phyloP scores from a whole-genome alignment of 1,139 yeast species.

The Candida freyschussii region DNA sequence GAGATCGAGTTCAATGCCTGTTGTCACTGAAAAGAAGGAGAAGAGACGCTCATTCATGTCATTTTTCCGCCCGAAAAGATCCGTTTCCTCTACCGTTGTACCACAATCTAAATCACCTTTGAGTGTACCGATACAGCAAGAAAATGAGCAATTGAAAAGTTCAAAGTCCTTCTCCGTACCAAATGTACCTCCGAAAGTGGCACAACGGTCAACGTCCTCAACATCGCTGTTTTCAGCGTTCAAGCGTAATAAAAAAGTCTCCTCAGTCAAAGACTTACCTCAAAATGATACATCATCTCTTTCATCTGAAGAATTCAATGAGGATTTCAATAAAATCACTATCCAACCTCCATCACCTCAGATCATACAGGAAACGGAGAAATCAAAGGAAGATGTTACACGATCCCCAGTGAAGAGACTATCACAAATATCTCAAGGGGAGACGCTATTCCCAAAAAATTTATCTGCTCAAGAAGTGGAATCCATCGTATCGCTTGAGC shows the following conservation, averaged over 20 bases:
- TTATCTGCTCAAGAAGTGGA: conserved; percentile 65
- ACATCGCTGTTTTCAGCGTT: conserved; percentile 24
- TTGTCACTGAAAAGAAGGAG: conserved; percentile 17
- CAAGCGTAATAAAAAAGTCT: conserved; percentile 16
- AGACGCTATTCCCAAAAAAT: conserved; percentile 66
- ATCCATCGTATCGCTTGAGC: conserved; percentile 66
- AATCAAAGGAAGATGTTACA: neutral
- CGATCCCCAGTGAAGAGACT: conserved; percentile 6
- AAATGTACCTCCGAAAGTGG: conserved; percentile 9
- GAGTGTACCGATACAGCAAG: conserved; percentile 18
- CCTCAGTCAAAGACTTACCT: conserved; percentile 1
- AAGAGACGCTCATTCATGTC: conserved; percentile 32
- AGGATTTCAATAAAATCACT: conserved; percentile 24
- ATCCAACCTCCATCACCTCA: conserved; percentile 3
- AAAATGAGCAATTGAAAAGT: conserved; percentile 3
- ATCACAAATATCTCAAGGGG: conserved; percentile 42
- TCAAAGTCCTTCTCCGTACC: conserved; percentile 10
- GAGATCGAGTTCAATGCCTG: conserved; percentile 24
- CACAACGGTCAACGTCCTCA: conserved; percentile 23
- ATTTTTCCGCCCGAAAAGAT: conserved; percentile 28
- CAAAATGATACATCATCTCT: conserved; percentile 6
- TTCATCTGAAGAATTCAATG: conserved; percentile 19
- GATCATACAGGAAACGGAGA: conserved; percentile 2
- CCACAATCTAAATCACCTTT: conserved; percentile 11
- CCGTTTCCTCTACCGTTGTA: conserved; percentile 16